Conservation (phyloP, 352 stramenopile genomes). For the Blastocystis sp. region DNA sequence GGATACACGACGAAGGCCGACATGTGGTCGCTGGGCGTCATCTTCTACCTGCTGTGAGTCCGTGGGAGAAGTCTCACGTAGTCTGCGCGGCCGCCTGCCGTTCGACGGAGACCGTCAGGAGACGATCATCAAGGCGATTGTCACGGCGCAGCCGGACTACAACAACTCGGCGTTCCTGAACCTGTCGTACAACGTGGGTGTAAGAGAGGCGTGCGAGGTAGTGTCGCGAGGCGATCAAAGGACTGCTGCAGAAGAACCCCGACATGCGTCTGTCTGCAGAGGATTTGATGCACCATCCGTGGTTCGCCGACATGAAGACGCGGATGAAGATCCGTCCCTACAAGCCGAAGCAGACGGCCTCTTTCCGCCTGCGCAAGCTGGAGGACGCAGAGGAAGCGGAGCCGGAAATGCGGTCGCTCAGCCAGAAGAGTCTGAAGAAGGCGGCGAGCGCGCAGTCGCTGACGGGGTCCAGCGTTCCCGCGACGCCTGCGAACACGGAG, state of each 20-base stretch:
- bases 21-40: constrained; percentile 80
- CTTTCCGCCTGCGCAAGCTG: not conserved
- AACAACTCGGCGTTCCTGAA: constrained; percentile 62
- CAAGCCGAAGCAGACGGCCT: constrained; percentile 31
- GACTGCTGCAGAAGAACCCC: constrained; percentile 63
- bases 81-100: constrained; percentile 71
- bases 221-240: constrained; percentile 58
- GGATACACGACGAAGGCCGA: constrained; percentile 78
- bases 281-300: constrained; percentile 72
- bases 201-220: not conserved
- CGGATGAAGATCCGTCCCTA: constrained; percentile 49
- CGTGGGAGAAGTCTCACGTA: not conserved
- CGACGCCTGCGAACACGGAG: too few species aligned
- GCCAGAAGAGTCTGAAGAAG: not conserved
- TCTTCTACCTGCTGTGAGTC: constrained; percentile 75
- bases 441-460: too few species aligned
- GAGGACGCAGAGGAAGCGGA: not conserved
- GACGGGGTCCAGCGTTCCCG: too few species aligned
- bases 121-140: constrained; percentile 80
- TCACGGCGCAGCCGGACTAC: constrained; percentile 73
- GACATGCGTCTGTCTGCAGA: constrained; percentile 68
- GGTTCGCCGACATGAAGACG: constrained; percentile 63
- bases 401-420: not conserved
- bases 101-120: constrained; percentile 79
- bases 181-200: constrained; percentile 57